A percentile compares a stretch with the other conserved stretches of the same genome.
Conservation (phyloP, 1,139 yeast species). For the Arxiozyma telluris region DNA sequence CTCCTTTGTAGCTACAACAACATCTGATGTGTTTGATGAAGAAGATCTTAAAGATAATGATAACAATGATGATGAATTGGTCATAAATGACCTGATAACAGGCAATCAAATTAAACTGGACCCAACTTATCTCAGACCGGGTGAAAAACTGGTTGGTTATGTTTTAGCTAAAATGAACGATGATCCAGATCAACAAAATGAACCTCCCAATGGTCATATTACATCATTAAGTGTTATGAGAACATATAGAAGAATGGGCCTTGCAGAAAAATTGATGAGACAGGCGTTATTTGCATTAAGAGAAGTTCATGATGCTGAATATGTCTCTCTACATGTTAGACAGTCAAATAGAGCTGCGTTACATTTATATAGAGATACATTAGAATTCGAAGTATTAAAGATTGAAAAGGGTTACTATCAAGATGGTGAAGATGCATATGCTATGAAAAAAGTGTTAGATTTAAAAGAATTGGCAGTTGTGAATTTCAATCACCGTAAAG, state of each 20-base stretch:
- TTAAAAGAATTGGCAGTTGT: constrained; percentile 55
- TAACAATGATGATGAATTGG: constrained; percentile 27
- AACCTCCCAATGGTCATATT: constrained; percentile 85
- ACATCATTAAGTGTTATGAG: constrained; percentile 93
- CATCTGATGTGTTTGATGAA: constrained; percentile 35
- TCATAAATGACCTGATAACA: constrained; percentile 13
- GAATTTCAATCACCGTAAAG: constrained; percentile 34
- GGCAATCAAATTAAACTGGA: constrained; percentile 34
- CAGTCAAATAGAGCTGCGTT: constrained; percentile 90
- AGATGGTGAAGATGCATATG: constrained; percentile 98
- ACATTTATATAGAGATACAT: constrained; percentile 80
- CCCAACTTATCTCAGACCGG: constrained; percentile 48
- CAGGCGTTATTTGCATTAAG: constrained; percentile 72
- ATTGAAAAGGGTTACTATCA: constrained; percentile 86
- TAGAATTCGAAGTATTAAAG: constrained; percentile 69
- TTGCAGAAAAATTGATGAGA: constrained; percentile 89
- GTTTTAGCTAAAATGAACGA: constrained; percentile 96
- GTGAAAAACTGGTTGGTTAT: constrained; percentile 85
- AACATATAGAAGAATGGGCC: constrained; percentile 87
- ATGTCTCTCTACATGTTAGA: constrained; percentile 88
- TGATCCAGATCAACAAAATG: constrained; percentile 56
- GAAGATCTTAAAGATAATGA: constrained; percentile 23
- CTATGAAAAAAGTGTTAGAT: constrained; percentile 66
- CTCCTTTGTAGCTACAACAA: constrained; percentile 87
- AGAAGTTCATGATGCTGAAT: constrained; percentile 74